Evolutionary conservation across 192 early-diverging fungal species (phyloP).

Genomic region (Irineochytrium annulatum): DNA sequence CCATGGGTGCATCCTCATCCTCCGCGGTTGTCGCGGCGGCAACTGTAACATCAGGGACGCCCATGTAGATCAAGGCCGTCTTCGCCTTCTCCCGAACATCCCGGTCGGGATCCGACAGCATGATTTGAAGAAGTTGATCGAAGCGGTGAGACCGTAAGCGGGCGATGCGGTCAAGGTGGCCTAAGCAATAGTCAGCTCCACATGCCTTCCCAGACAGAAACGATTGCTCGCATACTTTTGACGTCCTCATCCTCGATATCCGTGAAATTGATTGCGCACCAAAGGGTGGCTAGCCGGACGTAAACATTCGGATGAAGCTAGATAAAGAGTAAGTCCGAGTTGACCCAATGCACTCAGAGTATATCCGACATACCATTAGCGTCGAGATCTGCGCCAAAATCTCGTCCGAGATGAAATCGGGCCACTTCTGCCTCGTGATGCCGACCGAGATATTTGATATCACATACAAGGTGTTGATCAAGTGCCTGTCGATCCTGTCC

Average conservation of each 20-base stretch:
- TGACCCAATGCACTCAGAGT: background rate
- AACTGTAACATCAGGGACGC: no score
- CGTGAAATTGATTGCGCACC: constrained; percentile 73
- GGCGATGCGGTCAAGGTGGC: constrained; percentile 41
- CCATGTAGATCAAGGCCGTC: constrained; percentile 60
- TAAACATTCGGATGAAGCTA: constrained; percentile 52
- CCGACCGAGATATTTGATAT: constrained; percentile 71
- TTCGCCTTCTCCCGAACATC: constrained; percentile 73
- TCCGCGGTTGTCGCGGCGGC: no score
- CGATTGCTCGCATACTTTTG: constrained; percentile 20
- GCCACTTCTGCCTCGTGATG: constrained; percentile 54
- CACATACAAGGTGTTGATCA: constrained; percentile 58
- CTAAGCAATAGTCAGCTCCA: constrained; percentile 5
- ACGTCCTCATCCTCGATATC: constrained; percentile 53
- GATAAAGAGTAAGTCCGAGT: background rate
- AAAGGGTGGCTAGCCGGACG: constrained; percentile 63
- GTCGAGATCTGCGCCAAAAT: constrained; percentile 26
- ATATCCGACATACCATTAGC: constrained; percentile 27
- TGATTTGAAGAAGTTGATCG: constrained; percentile 45
- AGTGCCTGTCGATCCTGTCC: constrained; percentile 7
- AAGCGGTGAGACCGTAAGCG: constrained; percentile 53
- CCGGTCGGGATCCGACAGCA: constrained; percentile 53
- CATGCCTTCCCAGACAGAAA: constrained; percentile 5
- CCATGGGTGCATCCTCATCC: no score
- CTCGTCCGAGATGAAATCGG: constrained; percentile 46